A percentile compares a stretch with the other conserved stretches of the same genome.
These are phyloP conservation scores for Cenchrus americanus DNA, from an alignment of 176 grass and related monocot genomes.

Conservation along the genomic window DNA sequence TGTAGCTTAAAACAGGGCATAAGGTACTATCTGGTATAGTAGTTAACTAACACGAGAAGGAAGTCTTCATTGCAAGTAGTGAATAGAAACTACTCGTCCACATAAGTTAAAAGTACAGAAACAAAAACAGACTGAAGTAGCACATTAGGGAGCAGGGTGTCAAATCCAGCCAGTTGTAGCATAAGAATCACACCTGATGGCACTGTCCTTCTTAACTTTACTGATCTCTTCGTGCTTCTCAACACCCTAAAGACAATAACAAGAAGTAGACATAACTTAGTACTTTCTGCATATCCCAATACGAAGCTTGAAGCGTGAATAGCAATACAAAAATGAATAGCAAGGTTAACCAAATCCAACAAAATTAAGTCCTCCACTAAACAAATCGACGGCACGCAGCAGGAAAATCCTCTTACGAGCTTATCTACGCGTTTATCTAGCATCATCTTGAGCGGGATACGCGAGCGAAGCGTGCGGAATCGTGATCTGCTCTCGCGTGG, in stretches of 20 bases:
- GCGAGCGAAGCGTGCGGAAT: background rate
- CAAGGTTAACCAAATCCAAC: background rate
- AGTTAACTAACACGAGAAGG: background rate
- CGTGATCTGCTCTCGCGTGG: background rate
- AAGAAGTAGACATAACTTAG: background rate
- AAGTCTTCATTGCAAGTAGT: constrained; percentile 11
- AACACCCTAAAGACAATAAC: constrained; percentile 45
- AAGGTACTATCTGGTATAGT: background rate
- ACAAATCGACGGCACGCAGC: background rate
- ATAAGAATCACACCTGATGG: constrained; percentile 37
- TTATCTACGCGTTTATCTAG: background rate
- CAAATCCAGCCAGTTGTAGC: background rate
- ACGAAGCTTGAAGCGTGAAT: background rate
- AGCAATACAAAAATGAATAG: background rate
- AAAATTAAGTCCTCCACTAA: background rate
- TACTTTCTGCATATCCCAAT: background rate
- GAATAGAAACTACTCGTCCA: background rate
- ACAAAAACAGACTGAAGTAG: background rate
- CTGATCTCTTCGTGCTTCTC: constrained; percentile 57
- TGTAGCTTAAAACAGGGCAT: background rate
- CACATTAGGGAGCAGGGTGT: background rate
- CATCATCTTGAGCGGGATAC: background rate
- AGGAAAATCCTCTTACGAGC: background rate
- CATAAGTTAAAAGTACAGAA: background rate
- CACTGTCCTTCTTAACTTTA: constrained; percentile 57